These are phyloP conservation scores for Gentiana macrophylla DNA, from an alignment of 257 asterid species.

Conservation along the genomic window DNA sequence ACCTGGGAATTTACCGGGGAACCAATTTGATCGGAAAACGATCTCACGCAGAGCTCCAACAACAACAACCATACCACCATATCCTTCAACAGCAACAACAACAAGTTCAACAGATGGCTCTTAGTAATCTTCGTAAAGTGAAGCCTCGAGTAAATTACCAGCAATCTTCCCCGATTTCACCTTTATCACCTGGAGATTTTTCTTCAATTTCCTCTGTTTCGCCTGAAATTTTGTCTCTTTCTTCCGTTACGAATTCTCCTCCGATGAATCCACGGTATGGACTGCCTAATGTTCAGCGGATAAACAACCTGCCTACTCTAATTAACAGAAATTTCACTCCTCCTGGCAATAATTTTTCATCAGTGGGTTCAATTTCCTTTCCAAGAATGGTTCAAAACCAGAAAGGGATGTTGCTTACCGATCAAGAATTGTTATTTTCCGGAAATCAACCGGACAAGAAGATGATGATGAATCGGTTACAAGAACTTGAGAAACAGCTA, in stretches of 20 bases:
- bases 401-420: slow-evolving; percentile 6
- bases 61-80: slow-evolving; percentile 32
- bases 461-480: slow-evolving; percentile 47
- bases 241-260: slow-evolving; percentile 32
- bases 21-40: slow-evolving; percentile 53
- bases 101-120: slow-evolving; percentile 39
- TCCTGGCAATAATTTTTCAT: slow-evolving; percentile 9
- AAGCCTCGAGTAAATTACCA: slow-evolving; percentile 45
- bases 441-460: slow-evolving; percentile 31
- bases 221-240: slow-evolving; percentile 25
- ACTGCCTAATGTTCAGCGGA: slow-evolving; percentile 39
- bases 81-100: slow-evolving; percentile 29
- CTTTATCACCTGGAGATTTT: slow-evolving; percentile 49
- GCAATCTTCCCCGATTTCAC: slow-evolving; percentile 44
- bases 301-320: slow-evolving; percentile 2
- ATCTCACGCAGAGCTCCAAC: slow-evolving; percentile 49
- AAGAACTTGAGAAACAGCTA: slow-evolving; percentile 68
- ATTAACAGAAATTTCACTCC: slow-evolving; percentile 7
- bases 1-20: slow-evolving; percentile 38
- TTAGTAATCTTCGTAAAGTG: slow-evolving; percentile 54
- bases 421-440: slow-evolving; percentile 10
- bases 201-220: slow-evolving; percentile 16
- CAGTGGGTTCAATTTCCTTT: slow-evolving; percentile 11
- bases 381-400: slow-evolving; percentile 29
- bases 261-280: slow-evolving; percentile 33